phyloP scores from a whole-genome alignment of 257 asterid genomes.

The Primulina tabacum region DNA sequence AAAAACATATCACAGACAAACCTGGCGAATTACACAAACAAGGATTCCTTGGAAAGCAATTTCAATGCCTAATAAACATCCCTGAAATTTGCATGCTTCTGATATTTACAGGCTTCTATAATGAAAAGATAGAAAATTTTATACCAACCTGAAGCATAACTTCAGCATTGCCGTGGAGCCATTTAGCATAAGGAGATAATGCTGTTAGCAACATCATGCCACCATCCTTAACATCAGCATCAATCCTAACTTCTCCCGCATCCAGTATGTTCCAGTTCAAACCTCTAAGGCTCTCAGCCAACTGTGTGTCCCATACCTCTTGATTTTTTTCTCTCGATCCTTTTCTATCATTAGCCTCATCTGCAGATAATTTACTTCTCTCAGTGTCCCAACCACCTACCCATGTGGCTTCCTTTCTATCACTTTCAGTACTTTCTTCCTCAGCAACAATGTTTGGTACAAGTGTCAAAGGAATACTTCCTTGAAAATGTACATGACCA shows the following conservation, averaged over 20 bases:
- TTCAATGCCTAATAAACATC: neutral
- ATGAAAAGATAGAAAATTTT: constrained; percentile 16
- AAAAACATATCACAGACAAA: constrained; percentile 27
- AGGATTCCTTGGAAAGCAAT: neutral
- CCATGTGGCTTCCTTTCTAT: constrained; percentile 70
- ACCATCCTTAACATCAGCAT: constrained; percentile 95
- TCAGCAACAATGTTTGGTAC: constrained; percentile 58
- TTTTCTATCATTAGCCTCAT: constrained; percentile 69
- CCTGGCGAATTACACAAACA: neutral
- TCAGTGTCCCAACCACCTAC: constrained; percentile 67
- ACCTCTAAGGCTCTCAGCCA: constrained; percentile 93
- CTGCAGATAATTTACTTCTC: constrained; percentile 53
- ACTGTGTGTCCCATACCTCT: constrained; percentile 82
- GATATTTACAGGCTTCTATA: neutral
- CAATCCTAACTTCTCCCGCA: constrained; percentile 94
- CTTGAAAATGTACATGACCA: constrained; percentile 93
- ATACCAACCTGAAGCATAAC: constrained; percentile 83
- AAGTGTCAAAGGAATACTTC: constrained; percentile 85
- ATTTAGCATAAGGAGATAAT: constrained; percentile 91
- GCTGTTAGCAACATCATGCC: constrained; percentile 99
- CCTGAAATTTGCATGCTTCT: neutral
- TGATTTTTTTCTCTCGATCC: constrained; percentile 73
- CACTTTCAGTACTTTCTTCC: constrained; percentile 66
- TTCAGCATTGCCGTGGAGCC: constrained; percentile 98
- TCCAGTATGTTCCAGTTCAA: constrained; percentile 93